Percentiles rank a stretch among this genome's conserved stretches.
These are phyloP conservation scores for Calocera viscosa DNA, from an alignment of 768 basidiomycete species.

Conservation along the genomic window DNA sequence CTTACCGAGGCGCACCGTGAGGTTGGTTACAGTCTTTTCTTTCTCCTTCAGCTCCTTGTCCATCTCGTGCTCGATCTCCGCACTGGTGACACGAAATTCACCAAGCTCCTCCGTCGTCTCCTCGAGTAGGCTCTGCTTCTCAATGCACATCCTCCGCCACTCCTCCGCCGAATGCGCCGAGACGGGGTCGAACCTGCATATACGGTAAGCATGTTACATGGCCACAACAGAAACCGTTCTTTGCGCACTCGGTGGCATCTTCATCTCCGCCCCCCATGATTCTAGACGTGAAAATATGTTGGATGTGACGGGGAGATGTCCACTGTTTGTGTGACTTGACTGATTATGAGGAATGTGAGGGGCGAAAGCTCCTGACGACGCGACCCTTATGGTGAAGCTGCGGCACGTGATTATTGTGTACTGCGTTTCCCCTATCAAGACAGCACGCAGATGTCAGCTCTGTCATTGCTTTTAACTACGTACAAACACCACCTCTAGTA, in stretches of 20 bases:
- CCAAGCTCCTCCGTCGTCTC: slow-evolving; percentile 77
- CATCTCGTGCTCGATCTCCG: slow-evolving; percentile 85
- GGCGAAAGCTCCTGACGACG: neutral
- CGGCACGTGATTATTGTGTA: slow-evolving; percentile 5
- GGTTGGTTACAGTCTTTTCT: slow-evolving; percentile 71
- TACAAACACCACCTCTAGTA: too few species aligned
- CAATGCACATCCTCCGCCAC: slow-evolving; percentile 23
- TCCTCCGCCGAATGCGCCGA: slow-evolving; percentile 16
- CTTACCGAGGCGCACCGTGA: slow-evolving; percentile 55
- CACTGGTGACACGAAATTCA: slow-evolving; percentile 76
- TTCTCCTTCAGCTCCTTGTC: slow-evolving; percentile 81
- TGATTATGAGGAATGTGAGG: too few species aligned
- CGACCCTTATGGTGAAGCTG: neutral
- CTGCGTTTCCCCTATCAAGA: too few species aligned
- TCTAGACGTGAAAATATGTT: too few species aligned
- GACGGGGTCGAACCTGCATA: slow-evolving; percentile 10
- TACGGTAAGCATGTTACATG: neutral
- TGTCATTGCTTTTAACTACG: too few species aligned
- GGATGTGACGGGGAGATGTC: neutral
- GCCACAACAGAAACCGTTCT: neutral
- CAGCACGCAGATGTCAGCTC: too few species aligned
- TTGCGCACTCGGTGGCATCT: neutral
- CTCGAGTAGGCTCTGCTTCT: slow-evolving; percentile 60
- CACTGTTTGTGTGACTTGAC: neutral
- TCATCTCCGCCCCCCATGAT: neutral